Percentiles rank a stretch among this genome's conserved stretches.
Evolutionary conservation across 208 protist genomes (phyloP).

Genomic region (Crithidia fasciculata): DNA sequence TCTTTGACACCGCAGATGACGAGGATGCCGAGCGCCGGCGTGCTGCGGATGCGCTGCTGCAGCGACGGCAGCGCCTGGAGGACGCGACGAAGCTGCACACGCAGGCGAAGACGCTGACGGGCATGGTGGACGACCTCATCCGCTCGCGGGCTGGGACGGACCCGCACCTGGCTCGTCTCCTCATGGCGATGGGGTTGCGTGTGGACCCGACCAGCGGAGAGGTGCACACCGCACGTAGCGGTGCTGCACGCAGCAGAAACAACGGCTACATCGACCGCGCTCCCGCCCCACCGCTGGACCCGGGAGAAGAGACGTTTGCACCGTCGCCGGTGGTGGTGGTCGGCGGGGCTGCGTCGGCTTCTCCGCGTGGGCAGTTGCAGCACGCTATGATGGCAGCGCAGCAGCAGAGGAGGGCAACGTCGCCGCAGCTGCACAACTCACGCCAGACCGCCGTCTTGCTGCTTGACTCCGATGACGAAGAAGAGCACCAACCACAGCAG

Average conservation of each 20-base stretch:
- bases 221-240: constrained; percentile 17
- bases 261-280: not conserved
- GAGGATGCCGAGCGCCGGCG: constrained; percentile 19
- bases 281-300: not conserved
- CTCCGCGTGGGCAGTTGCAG: too few species aligned
- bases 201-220: constrained; percentile 43
- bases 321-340: constrained; percentile 23
- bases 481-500: not conserved
- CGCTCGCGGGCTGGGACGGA: constrained; percentile 39
- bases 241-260: not conserved
- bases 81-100: constrained; percentile 31
- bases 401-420: not conserved
- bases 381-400: not conserved
- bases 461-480: constrained; percentile 28
- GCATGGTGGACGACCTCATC: constrained; percentile 71
- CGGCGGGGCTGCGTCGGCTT: not conserved
- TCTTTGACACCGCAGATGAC: constrained; percentile 26
- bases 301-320: constrained; percentile 12
- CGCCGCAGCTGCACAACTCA: constrained; percentile 7
- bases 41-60: constrained; percentile 5
- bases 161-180: constrained; percentile 47
- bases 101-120: constrained; percentile 55
- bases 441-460: constrained; percentile 29
- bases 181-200: constrained; percentile 66
- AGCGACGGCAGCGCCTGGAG: constrained; percentile 29